Conservation (phyloP, 495 filamentous ascomycete genomes). For the Xylaria sp. region DNA sequence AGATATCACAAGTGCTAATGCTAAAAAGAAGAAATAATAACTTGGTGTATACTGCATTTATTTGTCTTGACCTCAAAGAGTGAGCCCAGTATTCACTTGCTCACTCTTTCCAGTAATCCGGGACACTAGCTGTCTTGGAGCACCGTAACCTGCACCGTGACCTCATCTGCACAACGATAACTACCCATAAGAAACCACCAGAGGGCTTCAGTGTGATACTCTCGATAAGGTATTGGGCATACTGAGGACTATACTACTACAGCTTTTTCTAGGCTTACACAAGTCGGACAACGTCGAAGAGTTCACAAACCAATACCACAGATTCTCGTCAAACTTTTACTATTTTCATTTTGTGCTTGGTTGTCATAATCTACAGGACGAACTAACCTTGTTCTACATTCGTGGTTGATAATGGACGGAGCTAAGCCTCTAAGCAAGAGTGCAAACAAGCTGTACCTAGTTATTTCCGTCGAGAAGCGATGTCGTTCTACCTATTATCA, state of each 20-base stretch:
- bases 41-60: not conserved
- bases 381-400: too few relatives aligned
- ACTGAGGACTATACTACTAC: not conserved
- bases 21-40: constrained; percentile 62
- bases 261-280: not conserved
- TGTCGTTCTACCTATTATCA: too few relatives aligned
- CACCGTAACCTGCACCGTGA: too few relatives aligned
- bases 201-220: not conserved
- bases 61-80: not conserved
- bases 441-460: too few relatives aligned
- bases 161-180: not conserved
- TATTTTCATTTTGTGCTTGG: too few relatives aligned
- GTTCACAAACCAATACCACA: too few relatives aligned
- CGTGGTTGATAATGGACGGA: too few relatives aligned
- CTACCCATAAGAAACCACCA: not conserved
- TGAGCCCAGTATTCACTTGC: not conserved
- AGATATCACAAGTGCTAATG: constrained; percentile 50
- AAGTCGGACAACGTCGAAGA: too few relatives aligned
- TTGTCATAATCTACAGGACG: too few relatives aligned
- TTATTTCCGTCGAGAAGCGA: too few relatives aligned
- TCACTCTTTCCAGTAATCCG: not conserved
- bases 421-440: too few relatives aligned
- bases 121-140: not conserved
- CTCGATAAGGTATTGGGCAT: not conserved
- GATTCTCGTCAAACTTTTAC: too few relatives aligned